Percentiles rank a stretch among this genome's conserved stretches.
These are phyloP conservation scores for Hemisphaericaspora xylofermentans DNA, from an alignment of 1,139 yeast genomes.

Conservation along the genomic window DNA sequence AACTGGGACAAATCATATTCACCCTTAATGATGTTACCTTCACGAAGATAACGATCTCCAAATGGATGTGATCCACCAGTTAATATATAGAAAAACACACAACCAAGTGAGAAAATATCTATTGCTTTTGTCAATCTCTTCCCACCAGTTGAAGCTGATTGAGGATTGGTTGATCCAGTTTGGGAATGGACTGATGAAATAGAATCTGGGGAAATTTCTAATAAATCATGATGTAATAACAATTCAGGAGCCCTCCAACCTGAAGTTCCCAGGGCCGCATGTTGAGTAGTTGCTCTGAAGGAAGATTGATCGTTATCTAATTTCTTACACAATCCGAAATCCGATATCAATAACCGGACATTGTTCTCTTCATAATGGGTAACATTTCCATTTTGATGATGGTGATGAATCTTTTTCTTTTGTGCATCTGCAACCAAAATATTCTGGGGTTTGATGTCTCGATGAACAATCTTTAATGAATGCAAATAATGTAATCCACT, in stretches of 20 bases:
- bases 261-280: slow-evolving; percentile 89
- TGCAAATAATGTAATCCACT: slow-evolving; percentile 87
- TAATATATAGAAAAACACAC: slow-evolving; percentile 85
- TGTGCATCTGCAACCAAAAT: slow-evolving; percentile 76
- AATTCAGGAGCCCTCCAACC: slow-evolving; percentile 99
- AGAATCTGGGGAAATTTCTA: slow-evolving; percentile 43
- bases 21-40: slow-evolving; percentile 81
- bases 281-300: slow-evolving; percentile 86
- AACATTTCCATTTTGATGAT: slow-evolving; percentile 1
- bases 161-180: slow-evolving; percentile 4
- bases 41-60: slow-evolving; percentile 85
- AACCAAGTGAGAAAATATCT: slow-evolving; percentile 91
- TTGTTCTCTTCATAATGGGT: slow-evolving; percentile 14
- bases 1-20: slow-evolving; percentile 53
- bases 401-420: slow-evolving; percentile 12
- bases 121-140: slow-evolving; percentile 84
- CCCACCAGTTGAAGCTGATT: slow-evolving; percentile 18
- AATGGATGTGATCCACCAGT: slow-evolving; percentile 91
- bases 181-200: slow-evolving; percentile 34
- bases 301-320: slow-evolving; percentile 91
- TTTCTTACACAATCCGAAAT: slow-evolving; percentile 92
- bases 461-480: slow-evolving; percentile 86
- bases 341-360: slow-evolving; percentile 78
- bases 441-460: slow-evolving; percentile 96
- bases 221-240: slow-evolving; percentile 45